These are phyloP conservation scores for Saccharomyces cerevisiae DNA, from an alignment of 805 yeast species.

Conservation along the genomic window DNA sequence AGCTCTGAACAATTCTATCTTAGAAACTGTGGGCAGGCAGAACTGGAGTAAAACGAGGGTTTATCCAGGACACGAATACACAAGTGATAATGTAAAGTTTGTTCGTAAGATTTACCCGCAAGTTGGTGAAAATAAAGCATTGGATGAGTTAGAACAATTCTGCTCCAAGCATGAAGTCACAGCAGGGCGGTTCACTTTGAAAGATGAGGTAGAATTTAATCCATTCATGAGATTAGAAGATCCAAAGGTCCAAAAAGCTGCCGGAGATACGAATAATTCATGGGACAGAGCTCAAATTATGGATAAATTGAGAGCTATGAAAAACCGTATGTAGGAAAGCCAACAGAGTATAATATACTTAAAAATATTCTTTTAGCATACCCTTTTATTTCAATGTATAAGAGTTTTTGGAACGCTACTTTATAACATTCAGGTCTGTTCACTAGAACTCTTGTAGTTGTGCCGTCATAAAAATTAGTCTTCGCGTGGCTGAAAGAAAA, in stretches of 20 bases:
- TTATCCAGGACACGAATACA: constrained; percentile 95
- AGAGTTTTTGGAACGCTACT: too few relatives aligned
- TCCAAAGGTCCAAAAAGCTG: constrained; percentile 49
- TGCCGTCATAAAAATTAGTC: background rate
- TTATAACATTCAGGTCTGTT: background rate
- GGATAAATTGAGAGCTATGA: constrained; percentile 66
- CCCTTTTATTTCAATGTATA: background rate
- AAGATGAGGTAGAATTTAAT: constrained; percentile 72
- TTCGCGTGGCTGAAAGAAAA: background rate
- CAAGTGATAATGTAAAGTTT: constrained; percentile 71
- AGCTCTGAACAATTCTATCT: constrained; percentile 52
- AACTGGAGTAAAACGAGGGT: constrained; percentile 45
- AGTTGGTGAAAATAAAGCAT: constrained; percentile 34
- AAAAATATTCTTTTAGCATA: background rate
- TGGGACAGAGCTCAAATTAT: constrained; percentile 45
- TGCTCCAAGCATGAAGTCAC: constrained; percentile 53
- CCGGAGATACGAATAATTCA: constrained; percentile 40
- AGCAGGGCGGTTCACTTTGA: constrained; percentile 77
- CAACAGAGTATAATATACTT: background rate
- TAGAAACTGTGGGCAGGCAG: constrained; percentile 45
- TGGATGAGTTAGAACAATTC: constrained; percentile 46
- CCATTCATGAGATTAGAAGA: constrained; percentile 83
- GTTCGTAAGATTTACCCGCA: constrained; percentile 50
- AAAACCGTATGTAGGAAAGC: constrained; percentile 44
- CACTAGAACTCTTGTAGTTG: background rate